phyloP scores from a whole-genome alignment of 2,329 filamentous ascomycete genomes.

The Allantophomopsis lycopodina region DNA sequence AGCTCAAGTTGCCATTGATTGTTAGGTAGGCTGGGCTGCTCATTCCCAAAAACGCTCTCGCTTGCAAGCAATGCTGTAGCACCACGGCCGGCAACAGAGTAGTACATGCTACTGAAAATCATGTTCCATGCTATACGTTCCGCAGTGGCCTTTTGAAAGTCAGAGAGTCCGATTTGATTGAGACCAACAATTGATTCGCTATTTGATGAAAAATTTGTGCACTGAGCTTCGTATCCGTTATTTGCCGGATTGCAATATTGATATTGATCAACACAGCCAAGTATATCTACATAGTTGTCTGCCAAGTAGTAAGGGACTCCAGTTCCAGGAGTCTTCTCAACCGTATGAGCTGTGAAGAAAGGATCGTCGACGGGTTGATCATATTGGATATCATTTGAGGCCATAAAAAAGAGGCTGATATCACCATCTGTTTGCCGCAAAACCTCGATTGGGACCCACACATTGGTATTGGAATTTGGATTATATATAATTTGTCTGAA shows the following conservation, averaged over 20 bases:
- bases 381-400: conserved; percentile 14
- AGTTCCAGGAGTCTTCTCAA: conserved; percentile 1
- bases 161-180: conserved; percentile 1
- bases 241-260: conserved; percentile 19
- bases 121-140: conserved; percentile 1
- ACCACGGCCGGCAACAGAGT: conserved; percentile 3
- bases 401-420: conserved; percentile 17
- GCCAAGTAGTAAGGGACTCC: conserved; percentile 4
- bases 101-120: conserved; percentile 1
- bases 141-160: conserved; percentile 3
- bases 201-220: conserved; percentile 8
- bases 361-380: conserved; percentile 14
- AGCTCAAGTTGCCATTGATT: conserved; percentile 23
- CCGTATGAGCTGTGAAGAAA: conserved; percentile 16
- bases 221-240: conserved; percentile 2
- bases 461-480: not conserved
- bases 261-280: conserved; percentile 20
- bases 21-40: conserved; percentile 11
- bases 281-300: conserved; percentile 11
- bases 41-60: conserved; percentile 3
- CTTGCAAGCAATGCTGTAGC: conserved; percentile 8
- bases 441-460: conserved; percentile 14
- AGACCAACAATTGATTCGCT: not conserved
- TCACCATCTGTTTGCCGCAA: conserved; percentile 18
- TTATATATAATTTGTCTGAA: not conserved